A percentile compares a stretch with the other conserved stretches of the same genome.
These are phyloP conservation scores for Termitomyces bulborhizus DNA, from an alignment of 768 basidiomycete genomes.

Conservation along the genomic window DNA sequence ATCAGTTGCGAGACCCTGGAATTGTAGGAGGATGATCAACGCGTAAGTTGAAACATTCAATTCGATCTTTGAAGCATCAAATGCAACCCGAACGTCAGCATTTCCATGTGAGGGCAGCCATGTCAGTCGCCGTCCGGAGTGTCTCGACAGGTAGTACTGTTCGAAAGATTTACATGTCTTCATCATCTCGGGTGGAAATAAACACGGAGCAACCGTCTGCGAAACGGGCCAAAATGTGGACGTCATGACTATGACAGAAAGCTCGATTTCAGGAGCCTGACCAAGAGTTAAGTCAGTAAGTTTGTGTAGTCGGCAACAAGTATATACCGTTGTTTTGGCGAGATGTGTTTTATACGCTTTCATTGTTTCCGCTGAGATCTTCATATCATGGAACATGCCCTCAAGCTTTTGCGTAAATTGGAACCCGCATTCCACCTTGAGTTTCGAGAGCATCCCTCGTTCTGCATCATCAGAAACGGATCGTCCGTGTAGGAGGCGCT, in stretches of 20 bases:
- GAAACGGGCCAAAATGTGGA: slow-evolving; percentile 95
- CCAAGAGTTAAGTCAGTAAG: slow-evolving; percentile 3
- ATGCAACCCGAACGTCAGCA: slow-evolving; percentile 80
- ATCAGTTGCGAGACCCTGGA: slow-evolving; percentile 63
- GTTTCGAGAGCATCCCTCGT: slow-evolving; percentile 92
- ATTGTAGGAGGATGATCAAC: slow-evolving; percentile 80
- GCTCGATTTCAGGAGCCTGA: slow-evolving; percentile 71
- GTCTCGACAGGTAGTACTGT: slow-evolving; percentile 82
- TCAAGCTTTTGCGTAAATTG: slow-evolving; percentile 98
- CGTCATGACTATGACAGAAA: slow-evolving; percentile 90
- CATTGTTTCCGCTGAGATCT: slow-evolving; percentile 77
- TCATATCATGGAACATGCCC: slow-evolving; percentile 99
- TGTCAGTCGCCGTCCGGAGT: slow-evolving; percentile 84
- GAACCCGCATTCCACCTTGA: slow-evolving; percentile 93
- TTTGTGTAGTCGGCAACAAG: background rate
- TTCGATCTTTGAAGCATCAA: slow-evolving; percentile 79
- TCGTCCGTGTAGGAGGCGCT: slow-evolving; percentile 78
- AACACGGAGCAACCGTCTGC: slow-evolving; percentile 57
- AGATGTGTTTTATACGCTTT: slow-evolving; percentile 62
- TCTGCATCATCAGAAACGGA: slow-evolving; percentile 98
- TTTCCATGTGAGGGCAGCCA: slow-evolving; percentile 91
- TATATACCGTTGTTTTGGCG: slow-evolving; percentile 47
- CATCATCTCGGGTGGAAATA: slow-evolving; percentile 57
- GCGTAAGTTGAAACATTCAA: slow-evolving; percentile 90
- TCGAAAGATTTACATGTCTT: slow-evolving; percentile 75